Evolutionary conservation across 345 rosid genomes (phyloP).

Genomic region (Eucalyptus microcorys): DNA sequence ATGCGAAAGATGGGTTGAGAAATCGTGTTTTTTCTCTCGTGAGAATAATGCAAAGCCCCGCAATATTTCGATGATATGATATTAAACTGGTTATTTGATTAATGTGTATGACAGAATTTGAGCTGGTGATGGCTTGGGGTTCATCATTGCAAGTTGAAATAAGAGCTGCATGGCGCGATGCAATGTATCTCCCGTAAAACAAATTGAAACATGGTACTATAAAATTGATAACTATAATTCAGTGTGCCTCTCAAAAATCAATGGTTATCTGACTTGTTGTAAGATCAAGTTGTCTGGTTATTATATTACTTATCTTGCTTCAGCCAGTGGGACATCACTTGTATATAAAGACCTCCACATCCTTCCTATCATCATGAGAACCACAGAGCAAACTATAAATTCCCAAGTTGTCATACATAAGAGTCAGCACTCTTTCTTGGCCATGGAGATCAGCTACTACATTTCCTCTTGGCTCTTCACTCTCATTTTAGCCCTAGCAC

Average conservation of each 20-base stretch:
- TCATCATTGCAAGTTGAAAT: not conserved
- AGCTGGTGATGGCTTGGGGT: not conserved
- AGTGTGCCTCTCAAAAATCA: not conserved
- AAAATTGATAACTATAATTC: not conserved
- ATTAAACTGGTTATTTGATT: not conserved
- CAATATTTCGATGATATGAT: not conserved
- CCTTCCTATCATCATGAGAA: not conserved
- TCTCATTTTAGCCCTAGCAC: constrained; percentile 14
- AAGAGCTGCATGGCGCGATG: not conserved
- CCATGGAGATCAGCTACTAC: not conserved
- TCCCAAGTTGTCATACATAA: not conserved
- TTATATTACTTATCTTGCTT: not conserved
- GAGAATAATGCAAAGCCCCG: not conserved
- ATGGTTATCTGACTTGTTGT: not conserved
- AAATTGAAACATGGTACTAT: not conserved
- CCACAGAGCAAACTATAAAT: not conserved
- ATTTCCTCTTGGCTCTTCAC: constrained; percentile 21
- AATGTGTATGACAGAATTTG: not conserved
- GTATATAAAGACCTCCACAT: not conserved
- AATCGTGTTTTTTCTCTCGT: not conserved
- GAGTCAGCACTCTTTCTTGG: not conserved
- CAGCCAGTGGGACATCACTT: not conserved
- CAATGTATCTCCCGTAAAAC: not conserved
- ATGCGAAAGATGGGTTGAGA: not conserved
- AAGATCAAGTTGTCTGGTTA: not conserved